phyloP scores from a whole-genome alignment of 208 protist species.

The Crithidia mellificae region DNA sequence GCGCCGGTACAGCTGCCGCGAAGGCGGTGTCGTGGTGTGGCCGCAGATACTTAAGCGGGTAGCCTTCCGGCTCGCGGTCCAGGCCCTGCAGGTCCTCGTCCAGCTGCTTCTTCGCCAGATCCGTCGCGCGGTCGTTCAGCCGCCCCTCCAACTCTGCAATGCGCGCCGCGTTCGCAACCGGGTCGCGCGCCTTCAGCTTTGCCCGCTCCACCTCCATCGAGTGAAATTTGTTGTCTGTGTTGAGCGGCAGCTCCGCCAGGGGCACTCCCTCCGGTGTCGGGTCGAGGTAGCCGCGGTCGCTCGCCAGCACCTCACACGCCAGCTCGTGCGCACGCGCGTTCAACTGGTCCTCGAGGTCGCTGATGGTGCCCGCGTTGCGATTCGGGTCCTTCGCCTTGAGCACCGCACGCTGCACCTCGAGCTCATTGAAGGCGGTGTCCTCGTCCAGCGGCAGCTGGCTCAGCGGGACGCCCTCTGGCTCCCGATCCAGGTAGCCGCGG shows the following conservation, averaged over 20 bases:
- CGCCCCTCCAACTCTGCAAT: conserved; percentile 58
- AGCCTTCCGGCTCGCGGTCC: conserved; percentile 60
- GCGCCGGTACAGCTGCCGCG: conserved; percentile 35
- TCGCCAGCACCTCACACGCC: conserved; percentile 34
- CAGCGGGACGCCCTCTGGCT: conserved; percentile 69
- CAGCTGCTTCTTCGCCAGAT: conserved; percentile 66
- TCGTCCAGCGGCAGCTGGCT: conserved; percentile 52
- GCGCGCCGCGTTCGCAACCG: conserved; percentile 35
- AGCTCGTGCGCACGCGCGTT: conserved; percentile 59
- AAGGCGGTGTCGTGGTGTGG: conserved; percentile 63
- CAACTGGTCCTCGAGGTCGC: conserved; percentile 66
- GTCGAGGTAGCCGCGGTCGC: conserved; percentile 68
- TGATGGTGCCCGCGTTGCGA: conserved; percentile 54
- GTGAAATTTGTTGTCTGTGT: conserved; percentile 66
- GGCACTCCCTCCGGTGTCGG: conserved; percentile 55
- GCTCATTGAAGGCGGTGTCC: conserved; percentile 54
- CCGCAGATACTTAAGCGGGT: conserved; percentile 53
- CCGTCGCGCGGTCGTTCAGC: conserved; percentile 61
- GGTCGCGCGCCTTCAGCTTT: conserved; percentile 52
- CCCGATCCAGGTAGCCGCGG: conserved; percentile 67
- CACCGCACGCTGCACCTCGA: conserved; percentile 67
- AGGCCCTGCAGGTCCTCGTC: conserved; percentile 65
- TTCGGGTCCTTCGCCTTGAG: conserved; percentile 49
- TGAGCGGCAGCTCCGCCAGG: conserved; percentile 53
- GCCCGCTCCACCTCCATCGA: conserved; percentile 75